Percentiles rank a stretch among this genome's conserved stretches.
Evolutionary conservation across 257 asterid genomes (phyloP).

Genomic region (Ehretia macrophylla): DNA sequence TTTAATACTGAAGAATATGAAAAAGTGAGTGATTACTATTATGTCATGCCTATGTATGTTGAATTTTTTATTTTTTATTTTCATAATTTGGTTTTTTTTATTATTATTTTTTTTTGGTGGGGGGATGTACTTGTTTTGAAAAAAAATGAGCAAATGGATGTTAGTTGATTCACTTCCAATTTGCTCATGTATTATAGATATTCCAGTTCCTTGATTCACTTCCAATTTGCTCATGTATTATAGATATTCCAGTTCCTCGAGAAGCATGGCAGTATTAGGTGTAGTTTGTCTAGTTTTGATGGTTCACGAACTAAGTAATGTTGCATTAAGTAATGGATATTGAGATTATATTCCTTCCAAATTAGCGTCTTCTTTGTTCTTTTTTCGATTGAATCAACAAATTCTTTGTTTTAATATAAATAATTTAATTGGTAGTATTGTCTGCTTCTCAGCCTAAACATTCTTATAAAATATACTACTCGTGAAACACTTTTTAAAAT

Average conservation of each 20-base stretch:
- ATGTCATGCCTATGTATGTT: background rate
- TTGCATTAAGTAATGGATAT: no score
- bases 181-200: no score
- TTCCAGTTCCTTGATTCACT: no score
- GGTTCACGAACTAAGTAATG: background rate
- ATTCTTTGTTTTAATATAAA: background rate
- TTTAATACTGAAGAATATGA: background rate
- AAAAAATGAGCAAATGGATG: no score
- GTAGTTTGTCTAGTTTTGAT: background rate
- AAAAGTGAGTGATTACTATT: background rate
- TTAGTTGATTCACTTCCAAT: no score
- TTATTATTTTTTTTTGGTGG: no score
- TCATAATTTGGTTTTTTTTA: no score
- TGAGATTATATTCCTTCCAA: background rate
- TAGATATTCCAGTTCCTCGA: no score
- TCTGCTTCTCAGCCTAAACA: slow-evolving; percentile 9
- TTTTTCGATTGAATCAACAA: background rate
- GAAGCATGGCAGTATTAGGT: no score
- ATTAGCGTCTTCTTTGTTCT: background rate
- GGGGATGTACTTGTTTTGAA: no score
- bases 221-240: no score
- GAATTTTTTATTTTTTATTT: no score
- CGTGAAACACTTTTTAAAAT: background rate
- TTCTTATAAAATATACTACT: background rate
- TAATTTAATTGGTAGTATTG: background rate